Conservation (phyloP, 163 green algal species). For the Chlamydomonas reinhardtii region DNA sequence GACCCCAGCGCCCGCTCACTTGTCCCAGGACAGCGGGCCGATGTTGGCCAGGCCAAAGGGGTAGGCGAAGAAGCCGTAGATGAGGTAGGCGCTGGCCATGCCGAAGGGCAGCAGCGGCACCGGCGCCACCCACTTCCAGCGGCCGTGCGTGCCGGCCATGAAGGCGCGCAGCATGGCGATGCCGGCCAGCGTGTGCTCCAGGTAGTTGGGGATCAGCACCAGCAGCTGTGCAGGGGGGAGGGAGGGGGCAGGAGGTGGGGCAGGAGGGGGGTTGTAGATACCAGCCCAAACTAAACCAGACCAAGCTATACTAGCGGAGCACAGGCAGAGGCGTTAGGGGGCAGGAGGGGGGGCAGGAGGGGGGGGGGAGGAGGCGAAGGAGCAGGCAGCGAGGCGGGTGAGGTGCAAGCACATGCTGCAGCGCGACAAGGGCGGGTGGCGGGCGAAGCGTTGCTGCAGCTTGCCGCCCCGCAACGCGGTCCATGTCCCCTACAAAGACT, state of each 20-base stretch:
- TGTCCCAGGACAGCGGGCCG: slow-evolving; percentile 19
- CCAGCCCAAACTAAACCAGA: no score
- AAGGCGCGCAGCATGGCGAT: slow-evolving; percentile 51
- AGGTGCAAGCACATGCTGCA: no score
- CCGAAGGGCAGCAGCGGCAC: slow-evolving; percentile 41
- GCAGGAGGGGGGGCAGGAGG: background rate
- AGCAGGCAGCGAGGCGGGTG: no score
- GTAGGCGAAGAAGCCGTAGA: slow-evolving; percentile 44
- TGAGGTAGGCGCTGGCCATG: slow-evolving; percentile 33
- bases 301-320: no score
- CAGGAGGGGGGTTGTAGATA: background rate
- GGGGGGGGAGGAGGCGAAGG: no score
- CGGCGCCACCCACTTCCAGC: slow-evolving; percentile 44
- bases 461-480: no score
- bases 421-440: no score
- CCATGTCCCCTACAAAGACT: no score
- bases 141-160: slow-evolving; percentile 41
- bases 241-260: background rate
- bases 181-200: slow-evolving; percentile 40
- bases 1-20: background rate
- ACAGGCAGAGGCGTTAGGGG: no score
- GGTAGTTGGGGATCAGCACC: slow-evolving; percentile 46
- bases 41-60: slow-evolving; percentile 44
- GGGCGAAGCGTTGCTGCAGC: no score
- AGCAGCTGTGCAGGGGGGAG: slow-evolving; percentile 4